These are phyloP conservation scores for Suillus hirtellus DNA, from an alignment of 768 basidiomycete species.

Conservation along the genomic window DNA sequence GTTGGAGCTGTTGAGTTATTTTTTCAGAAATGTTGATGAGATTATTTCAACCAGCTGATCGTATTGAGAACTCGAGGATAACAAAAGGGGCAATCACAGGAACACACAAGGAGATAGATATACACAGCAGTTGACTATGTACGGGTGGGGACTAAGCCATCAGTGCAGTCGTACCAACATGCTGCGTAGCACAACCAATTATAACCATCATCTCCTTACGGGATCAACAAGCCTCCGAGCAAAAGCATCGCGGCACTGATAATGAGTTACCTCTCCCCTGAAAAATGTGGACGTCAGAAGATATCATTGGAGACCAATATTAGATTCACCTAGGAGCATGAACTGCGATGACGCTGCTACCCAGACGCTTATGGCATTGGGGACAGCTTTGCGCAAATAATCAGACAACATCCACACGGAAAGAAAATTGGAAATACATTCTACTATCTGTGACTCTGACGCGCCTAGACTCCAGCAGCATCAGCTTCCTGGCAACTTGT, in stretches of 20 bases:
- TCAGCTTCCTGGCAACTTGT: constrained; percentile 68
- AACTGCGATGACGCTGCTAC: constrained; percentile 91
- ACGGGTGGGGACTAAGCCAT: background rate
- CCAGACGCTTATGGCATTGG: constrained; percentile 92
- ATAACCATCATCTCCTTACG: constrained; percentile 6
- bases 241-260: constrained; percentile 90
- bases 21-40: background rate
- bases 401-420: constrained; percentile 1
- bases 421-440: constrained; percentile 61
- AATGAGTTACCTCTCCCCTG: constrained; percentile 96
- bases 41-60: background rate
- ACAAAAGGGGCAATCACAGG: background rate
- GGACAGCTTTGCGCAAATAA: constrained; percentile 65
- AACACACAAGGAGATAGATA: background rate
- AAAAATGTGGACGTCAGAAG: background rate
- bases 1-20: background rate
- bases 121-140: background rate
- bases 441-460: constrained; percentile 91
- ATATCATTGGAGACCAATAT: background rate
- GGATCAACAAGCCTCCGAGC: constrained; percentile 52
- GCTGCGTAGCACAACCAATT: background rate
- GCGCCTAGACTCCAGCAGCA: constrained; percentile 74
- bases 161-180: background rate
- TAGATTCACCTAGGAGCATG: constrained; percentile 76
- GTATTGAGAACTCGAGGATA: background rate